These are phyloP conservation scores for Gaeumannomyces sp. DNA, from an alignment of 2,329 filamentous ascomycete species.

Conservation along the genomic window DNA sequence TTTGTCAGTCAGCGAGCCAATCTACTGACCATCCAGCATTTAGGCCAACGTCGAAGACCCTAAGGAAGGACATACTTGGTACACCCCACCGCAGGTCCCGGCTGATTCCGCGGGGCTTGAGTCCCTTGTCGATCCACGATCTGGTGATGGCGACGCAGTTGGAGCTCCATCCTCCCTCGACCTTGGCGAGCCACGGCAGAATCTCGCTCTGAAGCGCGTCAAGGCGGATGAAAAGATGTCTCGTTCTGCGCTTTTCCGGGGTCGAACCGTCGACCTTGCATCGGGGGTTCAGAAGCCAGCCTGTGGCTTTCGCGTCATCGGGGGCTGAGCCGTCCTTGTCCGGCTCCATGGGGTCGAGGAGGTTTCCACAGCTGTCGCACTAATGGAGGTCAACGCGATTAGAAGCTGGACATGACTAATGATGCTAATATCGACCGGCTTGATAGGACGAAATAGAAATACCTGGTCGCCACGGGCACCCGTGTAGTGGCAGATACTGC, in stretches of 20 bases:
- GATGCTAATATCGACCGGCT: no score
- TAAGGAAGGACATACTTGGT: slow-evolving; percentile 25
- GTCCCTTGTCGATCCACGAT: slow-evolving; percentile 75
- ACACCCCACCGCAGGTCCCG: slow-evolving; percentile 88
- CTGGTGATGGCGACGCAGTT: slow-evolving; percentile 73
- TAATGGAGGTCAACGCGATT: slow-evolving; percentile 23
- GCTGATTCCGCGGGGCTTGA: slow-evolving; percentile 84
- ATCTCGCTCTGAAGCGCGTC: slow-evolving; percentile 76
- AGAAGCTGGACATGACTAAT: neutral
- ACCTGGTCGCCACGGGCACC: slow-evolving; percentile 62
- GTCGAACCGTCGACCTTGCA: slow-evolving; percentile 91
- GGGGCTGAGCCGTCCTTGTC: slow-evolving; percentile 2
- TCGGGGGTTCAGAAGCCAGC: slow-evolving; percentile 64
- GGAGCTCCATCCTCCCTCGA: slow-evolving; percentile 66
- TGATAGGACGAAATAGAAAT: neutral
- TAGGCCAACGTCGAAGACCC: neutral
- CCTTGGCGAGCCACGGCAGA: slow-evolving; percentile 19
- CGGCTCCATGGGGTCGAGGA: slow-evolving; percentile 62
- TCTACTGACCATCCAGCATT: neutral
- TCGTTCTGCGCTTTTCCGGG: slow-evolving; percentile 60
- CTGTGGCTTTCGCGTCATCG: slow-evolving; percentile 6
- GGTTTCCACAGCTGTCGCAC: slow-evolving; percentile 57
- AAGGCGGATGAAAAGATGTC: slow-evolving; percentile 83
- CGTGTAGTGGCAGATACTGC: slow-evolving; percentile 64
- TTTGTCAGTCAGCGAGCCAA: neutral